Evolutionary conservation across 164 flowering plant genomes (phyloP), one percentile per base, ranked within the genome.

Genomic region (Malania oleifera): DNA sequence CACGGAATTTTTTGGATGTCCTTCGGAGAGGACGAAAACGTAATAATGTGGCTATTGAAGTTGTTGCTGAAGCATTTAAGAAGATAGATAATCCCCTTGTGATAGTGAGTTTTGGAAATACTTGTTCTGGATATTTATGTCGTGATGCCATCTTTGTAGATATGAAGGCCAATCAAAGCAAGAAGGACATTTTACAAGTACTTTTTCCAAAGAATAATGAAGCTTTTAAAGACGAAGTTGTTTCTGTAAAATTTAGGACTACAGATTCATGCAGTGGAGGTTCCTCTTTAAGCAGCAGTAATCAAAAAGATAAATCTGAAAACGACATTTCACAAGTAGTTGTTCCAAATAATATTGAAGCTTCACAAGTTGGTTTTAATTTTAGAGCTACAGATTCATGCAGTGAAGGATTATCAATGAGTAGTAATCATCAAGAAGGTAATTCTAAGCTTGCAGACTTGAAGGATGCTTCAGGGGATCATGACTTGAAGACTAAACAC

Each of bases 21-120:
- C 54, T 83, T 56, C 13, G 24, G 15, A 35, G 44, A 47, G 34
- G 43, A 37, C 22, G 28, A 34, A 68, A 35, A 10, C 38, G 19
- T 5, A 50, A 60, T 17, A 2, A 5, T 54, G 20, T 31, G 14
- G 25, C 14, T 43, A 22, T 43, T 10, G 18, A n/a, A 4, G 59
- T 64, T 38, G 18, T 84, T 53, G 79, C 87, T 28, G 66, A 68
- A 59, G 90, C 87, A n/a, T 68, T 86, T 49, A 45, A 19, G 18
- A 43, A 54, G 34, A 75, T 80, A 48, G 82, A 58, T 20, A 77
- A 89, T 71, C 89, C 90, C 50, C 77, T 85, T 5, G 83, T 85
- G 28, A 67, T 78, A 24, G 67, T 82, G 55, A 54, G 58, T 25
- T 39, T 63, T 0, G 52, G 63, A 28, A 56, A 17, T 19, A 48